phyloP scores from a whole-genome alignment of 2,329 filamentous ascomycete species.

The Sporothrix humicola region DNA sequence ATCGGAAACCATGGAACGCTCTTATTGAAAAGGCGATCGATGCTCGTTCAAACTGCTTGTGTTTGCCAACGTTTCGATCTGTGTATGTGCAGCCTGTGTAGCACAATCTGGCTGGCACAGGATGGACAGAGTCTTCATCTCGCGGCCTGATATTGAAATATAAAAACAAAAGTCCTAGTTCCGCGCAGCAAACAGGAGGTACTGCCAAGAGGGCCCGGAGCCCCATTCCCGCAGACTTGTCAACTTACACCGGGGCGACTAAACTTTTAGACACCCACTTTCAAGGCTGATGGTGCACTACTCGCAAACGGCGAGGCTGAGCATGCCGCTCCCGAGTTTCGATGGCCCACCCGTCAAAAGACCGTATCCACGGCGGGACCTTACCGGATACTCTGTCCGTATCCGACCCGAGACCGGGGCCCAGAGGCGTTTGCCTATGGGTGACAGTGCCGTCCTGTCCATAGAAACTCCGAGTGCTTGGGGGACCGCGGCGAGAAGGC shows the following conservation, averaged over 20 bases:
- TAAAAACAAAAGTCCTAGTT: neutral
- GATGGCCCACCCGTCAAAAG: neutral
- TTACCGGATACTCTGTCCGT: neutral
- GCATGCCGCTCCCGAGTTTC: neutral
- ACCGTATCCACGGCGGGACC: neutral
- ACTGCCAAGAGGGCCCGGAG: neutral
- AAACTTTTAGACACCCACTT: slow-evolving; percentile 16
- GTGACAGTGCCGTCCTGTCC: neutral
- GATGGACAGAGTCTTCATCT: too few relatives aligned
- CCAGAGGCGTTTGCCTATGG: neutral
- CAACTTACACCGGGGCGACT: neutral
- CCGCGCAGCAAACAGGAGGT: neutral
- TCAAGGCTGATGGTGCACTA: neutral
- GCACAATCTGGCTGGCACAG: too few relatives aligned
- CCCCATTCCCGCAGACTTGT: slow-evolving; percentile 1
- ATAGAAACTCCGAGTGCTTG: neutral
- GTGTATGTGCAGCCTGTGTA: too few relatives aligned
- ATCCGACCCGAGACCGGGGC: too few relatives aligned
- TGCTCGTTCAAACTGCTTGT: too few relatives aligned
- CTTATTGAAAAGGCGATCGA: too few relatives aligned
- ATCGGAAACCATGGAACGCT: too few relatives aligned
- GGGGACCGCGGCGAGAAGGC: too few relatives aligned
- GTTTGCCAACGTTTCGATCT: too few relatives aligned
- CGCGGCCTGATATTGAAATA: neutral
- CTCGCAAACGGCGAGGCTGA: slow-evolving; percentile 1